Evolutionary conservation across 2,329 filamentous ascomycete genomes (phyloP), one percentile per base, ranked within the genome.

Genomic region (Curvularia lunata): DNA sequence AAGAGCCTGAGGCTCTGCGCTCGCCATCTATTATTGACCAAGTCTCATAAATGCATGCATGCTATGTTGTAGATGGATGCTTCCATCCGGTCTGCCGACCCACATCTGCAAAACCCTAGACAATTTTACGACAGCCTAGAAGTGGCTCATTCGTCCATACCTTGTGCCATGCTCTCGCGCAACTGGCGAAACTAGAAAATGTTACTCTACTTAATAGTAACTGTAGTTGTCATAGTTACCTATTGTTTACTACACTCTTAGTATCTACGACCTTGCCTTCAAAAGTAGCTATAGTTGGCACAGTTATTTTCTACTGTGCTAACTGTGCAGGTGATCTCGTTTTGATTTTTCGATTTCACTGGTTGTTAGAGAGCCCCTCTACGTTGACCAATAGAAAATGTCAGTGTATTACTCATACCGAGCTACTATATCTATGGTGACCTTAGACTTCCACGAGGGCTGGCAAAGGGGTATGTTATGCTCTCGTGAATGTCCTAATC

Each of bases 401-500:
- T 7, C 16, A 8, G 23, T 58, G 13, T 34, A 61, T 18, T 63
- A 59, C 38, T 54, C 43, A 62, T 65, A 49, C 47, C 48, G 43
- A 52, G 50, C 58, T 68, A 53, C 13, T 63, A 61, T 67, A 64
- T 62, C 48, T 63, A 42, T 37, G 54, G 37, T 43, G 28, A 47
- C 43, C 23, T 40, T 28, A 23, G 53, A 59, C 42, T 56, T 55
- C 57, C 32, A 9, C 34, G 48, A 52, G 54, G 18, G 19, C 45
- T 48, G 48, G 48, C 51, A 30, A 52, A 54, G 51, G 61, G 61
- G 57, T 68, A 65, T 64, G 59, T 54, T 42, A 62, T 70, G 62
- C 64, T 65, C 51, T 51, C 52, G 45, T 63, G 46, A 57, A 60
- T 50, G 28, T 58, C 51, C 51, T 58, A 63, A 45, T 43, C 52